Evolutionary conservation across 495 filamentous ascomycete species (phyloP), one percentile per base, ranked within the genome.

Genomic region (Hyaloscypha variabilis): DNA sequence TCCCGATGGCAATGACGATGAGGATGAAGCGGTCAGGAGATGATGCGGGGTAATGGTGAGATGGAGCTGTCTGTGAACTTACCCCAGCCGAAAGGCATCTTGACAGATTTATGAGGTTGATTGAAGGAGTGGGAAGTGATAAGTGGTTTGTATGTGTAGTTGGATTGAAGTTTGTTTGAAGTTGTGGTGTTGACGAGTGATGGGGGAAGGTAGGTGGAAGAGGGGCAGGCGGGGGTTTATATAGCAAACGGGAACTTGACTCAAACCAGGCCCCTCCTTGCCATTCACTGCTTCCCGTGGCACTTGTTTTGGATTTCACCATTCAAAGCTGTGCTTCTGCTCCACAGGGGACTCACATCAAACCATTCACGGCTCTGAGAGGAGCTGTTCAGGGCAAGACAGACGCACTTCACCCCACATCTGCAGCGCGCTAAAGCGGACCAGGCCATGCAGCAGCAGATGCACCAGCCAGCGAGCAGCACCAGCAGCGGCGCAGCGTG

Each of bases 81-180:
- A 71, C 69, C 69, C 69, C 69, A 72, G 17, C 69, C 69, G 69
- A 72, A 72, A 67, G 50, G 46, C 69, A 72, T 72, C 24, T 63
- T 71, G 63, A 67, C 25, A 31, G 57, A 64, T 64, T 59, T 56
- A 51, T 10, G n/a, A 13, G 36, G 54, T 58, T 67, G 24, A 28
- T 56, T n/a, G 25, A 34, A 56, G 34, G 42, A 54, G 25, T 58
- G 56, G 54, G 21, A 26, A 25, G 21, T 25, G 13, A 3, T 57
- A n/a, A n/a, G n/a, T n/a, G n/a, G n/a, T n/a, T n/a, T n/a, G n/a
- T n/a, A n/a, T 66, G 49, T 29, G 26, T 57, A 28, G 51, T 25
- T 57, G 24, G 2, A n/a, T 58, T 19, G 50, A 63, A 26, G 53
- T 42, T 46, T 17, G 14, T 39, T 55, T 19, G 28, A 24, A 42